Evolutionary conservation across 2,329 filamentous ascomycete genomes (phyloP).

Genomic region (Davidsoniella eucalypti): DNA sequence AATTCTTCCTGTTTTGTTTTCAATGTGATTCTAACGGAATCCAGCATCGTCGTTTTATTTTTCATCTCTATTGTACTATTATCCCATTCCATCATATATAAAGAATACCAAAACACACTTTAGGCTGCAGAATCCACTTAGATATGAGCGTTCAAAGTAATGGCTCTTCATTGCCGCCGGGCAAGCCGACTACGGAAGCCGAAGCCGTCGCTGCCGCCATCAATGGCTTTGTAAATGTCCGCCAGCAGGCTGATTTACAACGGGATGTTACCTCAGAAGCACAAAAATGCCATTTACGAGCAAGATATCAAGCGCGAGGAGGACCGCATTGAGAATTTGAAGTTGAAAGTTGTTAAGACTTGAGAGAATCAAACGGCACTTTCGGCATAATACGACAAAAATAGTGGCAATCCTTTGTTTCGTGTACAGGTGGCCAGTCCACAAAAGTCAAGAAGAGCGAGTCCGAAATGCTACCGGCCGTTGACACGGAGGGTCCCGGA

Average conservation of each 20-base stretch:
- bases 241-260: constrained; percentile 81
- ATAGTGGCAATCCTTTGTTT: constrained; percentile 18
- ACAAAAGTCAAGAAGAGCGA: too few species aligned
- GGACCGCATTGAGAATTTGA: constrained; percentile 43
- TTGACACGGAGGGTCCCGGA: too few species aligned
- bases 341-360: constrained; percentile 38
- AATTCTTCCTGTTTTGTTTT: too few species aligned
- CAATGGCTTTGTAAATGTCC: constrained; percentile 29
- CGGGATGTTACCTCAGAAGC: constrained; percentile 60
- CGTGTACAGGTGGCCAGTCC: constrained; percentile 27
- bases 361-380: constrained; percentile 37
- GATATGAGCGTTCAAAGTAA: too few species aligned
- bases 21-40: too few species aligned
- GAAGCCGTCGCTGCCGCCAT: constrained; percentile 20
- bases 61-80: too few species aligned
- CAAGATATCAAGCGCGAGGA: constrained; percentile 47
- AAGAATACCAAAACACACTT: too few species aligned
- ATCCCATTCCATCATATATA: too few species aligned
- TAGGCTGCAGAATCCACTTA: too few species aligned
- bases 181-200: neutral
- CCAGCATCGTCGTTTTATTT: too few species aligned
- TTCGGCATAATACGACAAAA: constrained; percentile 29
- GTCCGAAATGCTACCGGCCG: too few species aligned
- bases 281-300: constrained; percentile 40
- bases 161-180: too few species aligned